A percentile compares a stretch with the other conserved stretches of the same genome.
phyloP scores from a whole-genome alignment of 192 early-diverging fungal species.

The Backusella parvicylindrica region DNA sequence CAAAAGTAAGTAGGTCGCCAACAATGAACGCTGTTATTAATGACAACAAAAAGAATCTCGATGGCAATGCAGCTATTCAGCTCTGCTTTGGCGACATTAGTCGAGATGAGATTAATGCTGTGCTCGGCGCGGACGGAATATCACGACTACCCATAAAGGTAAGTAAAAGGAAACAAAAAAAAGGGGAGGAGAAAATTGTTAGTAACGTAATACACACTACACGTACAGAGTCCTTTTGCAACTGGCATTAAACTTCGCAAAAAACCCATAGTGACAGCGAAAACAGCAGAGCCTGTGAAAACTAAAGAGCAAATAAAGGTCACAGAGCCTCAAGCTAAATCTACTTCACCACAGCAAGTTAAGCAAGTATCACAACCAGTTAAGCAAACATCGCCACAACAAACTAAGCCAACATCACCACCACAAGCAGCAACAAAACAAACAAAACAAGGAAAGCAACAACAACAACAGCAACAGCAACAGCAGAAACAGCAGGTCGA shows the following conservation, averaged over 20 bases:
- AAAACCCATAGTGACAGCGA: not conserved
- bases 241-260: constrained; percentile 21
- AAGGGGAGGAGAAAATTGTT: not conserved
- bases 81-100: constrained; percentile 47
- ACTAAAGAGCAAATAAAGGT: not conserved
- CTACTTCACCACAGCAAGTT: not conserved
- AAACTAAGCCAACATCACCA: not conserved
- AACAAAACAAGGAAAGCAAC: not conserved
- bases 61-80: not conserved
- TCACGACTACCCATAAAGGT: constrained; percentile 34
- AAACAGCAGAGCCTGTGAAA: not conserved
- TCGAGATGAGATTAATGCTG: constrained; percentile 49
- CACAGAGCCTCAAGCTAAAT: not conserved
- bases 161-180: constrained; percentile 14
- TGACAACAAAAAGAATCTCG: constrained; percentile 10
- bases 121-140: constrained; percentile 36
- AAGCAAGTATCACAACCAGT: not conserved
- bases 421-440: not conserved
- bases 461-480: not conserved
- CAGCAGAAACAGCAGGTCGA: not conserved
- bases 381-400: not conserved
- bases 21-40: not conserved
- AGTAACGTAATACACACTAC: not conserved
- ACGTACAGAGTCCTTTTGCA: constrained; percentile 20
- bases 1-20: constrained; percentile 4